These are phyloP conservation scores for Amanita phalloides DNA, from an alignment of 768 basidiomycete genomes.

Conservation along the genomic window DNA sequence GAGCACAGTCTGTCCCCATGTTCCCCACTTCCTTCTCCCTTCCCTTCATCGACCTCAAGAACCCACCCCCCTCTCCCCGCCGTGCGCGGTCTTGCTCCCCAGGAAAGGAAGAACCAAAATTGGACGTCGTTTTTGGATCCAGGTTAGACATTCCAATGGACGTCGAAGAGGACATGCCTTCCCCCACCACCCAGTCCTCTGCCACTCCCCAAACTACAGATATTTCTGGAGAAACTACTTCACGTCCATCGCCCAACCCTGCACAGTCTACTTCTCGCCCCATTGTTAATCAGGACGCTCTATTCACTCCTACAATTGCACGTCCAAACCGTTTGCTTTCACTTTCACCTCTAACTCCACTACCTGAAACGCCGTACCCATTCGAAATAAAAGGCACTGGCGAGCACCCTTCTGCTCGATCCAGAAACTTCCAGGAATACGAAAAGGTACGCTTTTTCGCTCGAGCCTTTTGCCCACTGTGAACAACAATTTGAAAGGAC, in stretches of 20 bases:
- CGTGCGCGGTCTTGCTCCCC: constrained; percentile 30
- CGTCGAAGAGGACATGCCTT: constrained; percentile 13
- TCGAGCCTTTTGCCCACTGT: background rate
- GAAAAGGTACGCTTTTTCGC: background rate
- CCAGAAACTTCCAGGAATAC: background rate
- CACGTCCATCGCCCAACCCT: background rate
- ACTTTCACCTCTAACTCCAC: constrained; percentile 34
- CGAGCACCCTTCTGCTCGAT: background rate
- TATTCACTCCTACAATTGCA: background rate
- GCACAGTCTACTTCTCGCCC: background rate
- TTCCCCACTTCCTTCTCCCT: constrained; percentile 20
- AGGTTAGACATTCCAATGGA: constrained; percentile 9
- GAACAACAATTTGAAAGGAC: background rate
- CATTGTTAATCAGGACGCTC: background rate
- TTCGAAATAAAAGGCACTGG: constrained; percentile 4
- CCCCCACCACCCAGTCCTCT: constrained; percentile 6
- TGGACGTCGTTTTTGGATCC: constrained; percentile 18
- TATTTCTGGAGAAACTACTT: background rate
- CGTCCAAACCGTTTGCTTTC: background rate
- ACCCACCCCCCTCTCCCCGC: constrained; percentile 30
- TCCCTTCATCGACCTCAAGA: constrained; percentile 31
- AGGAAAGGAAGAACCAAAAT: constrained; percentile 27
- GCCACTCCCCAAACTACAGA: constrained; percentile 2
- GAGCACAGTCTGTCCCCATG: constrained; percentile 37
- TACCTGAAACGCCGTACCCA: constrained; percentile 35